Evolutionary conservation across 495 filamentous ascomycete genomes (phyloP), one percentile per base, ranked within the genome.

Genomic region (Astrocystis sublimbata): DNA sequence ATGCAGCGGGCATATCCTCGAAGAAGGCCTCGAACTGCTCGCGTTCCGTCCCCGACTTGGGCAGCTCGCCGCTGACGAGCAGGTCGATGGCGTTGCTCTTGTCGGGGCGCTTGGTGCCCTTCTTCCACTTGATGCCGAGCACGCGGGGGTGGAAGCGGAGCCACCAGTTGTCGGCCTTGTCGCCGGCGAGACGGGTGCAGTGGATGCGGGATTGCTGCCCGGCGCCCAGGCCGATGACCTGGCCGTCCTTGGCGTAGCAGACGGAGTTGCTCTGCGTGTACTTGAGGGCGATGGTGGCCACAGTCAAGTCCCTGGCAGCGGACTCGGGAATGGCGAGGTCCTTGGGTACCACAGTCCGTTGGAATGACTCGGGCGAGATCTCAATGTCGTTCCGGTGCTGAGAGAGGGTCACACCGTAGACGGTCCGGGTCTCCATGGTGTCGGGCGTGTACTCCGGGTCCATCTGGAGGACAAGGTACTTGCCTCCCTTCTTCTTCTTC

Each of bases 91-190:
- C 93, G 73, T 98, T 98, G 83, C 88, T 93, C 83, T 98, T 98
- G 73, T 98, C 93, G 38, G 94, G 84, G 42, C 96, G 86, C 85
- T 97, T 98, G 68, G 89, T 90, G 56, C 94, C 93, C 76, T 93
- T 92, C 85, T 96, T 97, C 89, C 90, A 98, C 79, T 93, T 92
- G 75, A 98, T 86, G 70, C 82, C 81, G 33, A 97, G 81, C 6
- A 92, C 87, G 36, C 90, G 89, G 53, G 91, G 88, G 79, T 96
- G 89, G 85, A 97, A 97, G 67, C 94, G 88, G 79, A 98, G 88
- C 94, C 94, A 98, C 94, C 94, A 98, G 82, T 93, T 96, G 76
- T 98, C 94, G 50, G 92, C 91, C 82, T 98, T 98, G 79, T 97
- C 94, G 64, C 96, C 94, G n/a, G 94, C 94, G 42, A 98, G 85